Conservation (phyloP, 179 eudicot genomes). For the Nepenthes alata region DNA sequence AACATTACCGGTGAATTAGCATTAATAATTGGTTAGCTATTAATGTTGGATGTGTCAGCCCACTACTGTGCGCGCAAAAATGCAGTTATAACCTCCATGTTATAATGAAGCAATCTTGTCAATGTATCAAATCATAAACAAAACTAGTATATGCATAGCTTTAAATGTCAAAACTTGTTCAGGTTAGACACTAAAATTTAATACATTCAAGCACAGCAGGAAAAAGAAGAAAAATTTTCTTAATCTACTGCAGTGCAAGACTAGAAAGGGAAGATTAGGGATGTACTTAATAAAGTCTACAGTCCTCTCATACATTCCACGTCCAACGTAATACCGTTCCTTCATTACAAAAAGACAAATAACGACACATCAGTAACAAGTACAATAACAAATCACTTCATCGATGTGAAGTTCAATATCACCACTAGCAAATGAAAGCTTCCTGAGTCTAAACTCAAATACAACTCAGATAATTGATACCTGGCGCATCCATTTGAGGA, state of each 20-base stretch:
- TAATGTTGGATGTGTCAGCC: no score
- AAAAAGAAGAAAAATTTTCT: neutral
- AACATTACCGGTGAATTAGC: no score
- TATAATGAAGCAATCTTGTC: no score
- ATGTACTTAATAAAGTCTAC: slow-evolving; percentile 63
- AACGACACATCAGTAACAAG: neutral
- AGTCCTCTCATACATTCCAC: slow-evolving; percentile 97
- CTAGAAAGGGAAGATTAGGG: slow-evolving; percentile 3
- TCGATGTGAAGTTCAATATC: neutral
- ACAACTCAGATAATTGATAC: slow-evolving; percentile 20
- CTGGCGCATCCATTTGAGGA: slow-evolving; percentile 98
- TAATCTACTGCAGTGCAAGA: neutral
- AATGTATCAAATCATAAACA: neutral
- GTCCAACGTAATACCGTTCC: slow-evolving; percentile 99
- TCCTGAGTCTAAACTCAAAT: neutral
- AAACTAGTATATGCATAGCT: neutral
- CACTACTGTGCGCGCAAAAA: no score
- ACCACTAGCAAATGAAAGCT: neutral
- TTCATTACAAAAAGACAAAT: slow-evolving; percentile 17
- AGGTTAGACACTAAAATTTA: neutral
- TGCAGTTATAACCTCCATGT: no score
- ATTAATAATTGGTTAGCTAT: no score
- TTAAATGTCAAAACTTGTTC: neutral
- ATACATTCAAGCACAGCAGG: neutral
- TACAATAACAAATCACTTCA: neutral